Evolutionary conservation across 768 basidiomycete genomes (phyloP).

Genomic region (Hortiboletus flavorubellus): DNA sequence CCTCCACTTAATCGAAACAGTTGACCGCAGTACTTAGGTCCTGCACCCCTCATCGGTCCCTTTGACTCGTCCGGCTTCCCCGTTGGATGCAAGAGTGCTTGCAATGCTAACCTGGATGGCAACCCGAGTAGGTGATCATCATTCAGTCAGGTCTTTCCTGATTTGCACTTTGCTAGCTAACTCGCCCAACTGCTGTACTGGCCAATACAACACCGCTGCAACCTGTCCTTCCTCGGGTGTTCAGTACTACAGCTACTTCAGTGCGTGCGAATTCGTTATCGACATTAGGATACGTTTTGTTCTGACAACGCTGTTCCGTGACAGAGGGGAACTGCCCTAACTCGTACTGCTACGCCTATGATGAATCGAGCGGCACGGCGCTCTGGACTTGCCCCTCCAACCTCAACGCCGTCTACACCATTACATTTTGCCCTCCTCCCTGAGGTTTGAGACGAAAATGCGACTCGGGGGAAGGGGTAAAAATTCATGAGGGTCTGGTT

Average conservation of each 20-base stretch:
- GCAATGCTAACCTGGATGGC: slow-evolving; percentile 38
- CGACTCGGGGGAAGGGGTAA: no score
- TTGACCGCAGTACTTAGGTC: slow-evolving; percentile 35
- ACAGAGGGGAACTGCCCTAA: slow-evolving; percentile 43
- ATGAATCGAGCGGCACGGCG: slow-evolving; percentile 44
- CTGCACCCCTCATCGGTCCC: slow-evolving; percentile 49
- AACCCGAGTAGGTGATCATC: slow-evolving; percentile 18
- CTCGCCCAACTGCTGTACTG: slow-evolving; percentile 65
- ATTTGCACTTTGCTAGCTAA: slow-evolving; percentile 36
- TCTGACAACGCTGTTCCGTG: background rate
- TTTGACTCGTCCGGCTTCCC: slow-evolving; percentile 49
- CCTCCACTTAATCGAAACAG: background rate
- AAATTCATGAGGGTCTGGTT: no score
- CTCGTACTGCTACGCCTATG: slow-evolving; percentile 51
- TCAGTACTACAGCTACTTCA: slow-evolving; percentile 44
- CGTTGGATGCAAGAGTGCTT: slow-evolving; percentile 63
- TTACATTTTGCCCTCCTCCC: no score
- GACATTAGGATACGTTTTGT: background rate
- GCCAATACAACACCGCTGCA: slow-evolving; percentile 44
- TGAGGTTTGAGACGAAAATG: no score
- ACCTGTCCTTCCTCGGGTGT: slow-evolving; percentile 55
- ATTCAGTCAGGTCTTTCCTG: background rate
- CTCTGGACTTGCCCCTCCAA: slow-evolving; percentile 41
- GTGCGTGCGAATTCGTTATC: slow-evolving; percentile 22
- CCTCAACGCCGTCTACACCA: slow-evolving; percentile 39